Conservation (phyloP, 78 protist species). For the Dictyostelium discoideum region dicty_2.7 NC_007088.5:5873501-5874000, state of each 20-base stretch:
- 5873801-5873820: constrained; percentile 49
- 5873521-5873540: not conserved
- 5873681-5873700: constrained; percentile 35
- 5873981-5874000: not conserved
- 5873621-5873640: constrained; percentile 11
- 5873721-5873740: not conserved
- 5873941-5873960: constrained; percentile 53
- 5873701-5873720: not conserved
- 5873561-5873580: not conserved
- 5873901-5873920: constrained; percentile 46
- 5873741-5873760: not conserved
- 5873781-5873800: constrained; percentile 42
- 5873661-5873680: constrained; percentile 69
- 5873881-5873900: constrained; percentile 59
- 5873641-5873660: constrained; percentile 8
- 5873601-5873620: constrained; percentile 31
- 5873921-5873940: constrained; percentile 37
- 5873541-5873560: not conserved
- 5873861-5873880: constrained; percentile 23
- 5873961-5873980: not conserved
- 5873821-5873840: constrained; percentile 42
- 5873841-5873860: not conserved
- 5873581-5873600: not conserved
- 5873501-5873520: not conserved
- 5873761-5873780: constrained; percentile 9